phyloP scores from a whole-genome alignment of 1,284 basidiomycete species.

The Ustilago hordei region DNA sequence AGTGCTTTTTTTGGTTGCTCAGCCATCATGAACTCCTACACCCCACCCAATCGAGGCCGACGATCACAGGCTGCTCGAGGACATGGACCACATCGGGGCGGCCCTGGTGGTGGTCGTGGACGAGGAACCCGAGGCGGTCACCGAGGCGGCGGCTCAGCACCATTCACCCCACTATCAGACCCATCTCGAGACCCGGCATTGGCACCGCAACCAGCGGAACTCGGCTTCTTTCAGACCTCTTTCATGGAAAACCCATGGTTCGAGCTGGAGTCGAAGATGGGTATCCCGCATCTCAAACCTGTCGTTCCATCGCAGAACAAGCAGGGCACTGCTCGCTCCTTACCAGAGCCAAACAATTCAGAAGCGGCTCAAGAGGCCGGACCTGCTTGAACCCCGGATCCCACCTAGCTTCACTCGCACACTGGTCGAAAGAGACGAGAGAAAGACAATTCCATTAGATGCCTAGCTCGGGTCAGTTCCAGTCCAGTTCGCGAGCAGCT shows the following conservation, averaged over 20 bases:
- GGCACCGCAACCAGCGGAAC: constrained; percentile 29
- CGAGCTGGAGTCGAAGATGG: constrained; percentile 33
- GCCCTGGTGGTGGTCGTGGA: constrained; percentile 10
- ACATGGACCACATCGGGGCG: constrained; percentile 18
- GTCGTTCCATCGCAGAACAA: not conserved
- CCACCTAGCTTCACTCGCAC: not conserved
- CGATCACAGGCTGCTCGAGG: constrained; percentile 3
- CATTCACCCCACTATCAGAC: constrained; percentile 3
- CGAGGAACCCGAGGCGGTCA: constrained; percentile 6
- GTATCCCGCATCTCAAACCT: constrained; percentile 25
- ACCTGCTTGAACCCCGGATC: not conserved
- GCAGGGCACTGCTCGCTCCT: not conserved
- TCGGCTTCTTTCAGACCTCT: constrained; percentile 38
- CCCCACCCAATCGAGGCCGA: constrained; percentile 7
- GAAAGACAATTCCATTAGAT: not conserved
- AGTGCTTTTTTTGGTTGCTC: too few relatives aligned
- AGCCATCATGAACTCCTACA: constrained; percentile 13
- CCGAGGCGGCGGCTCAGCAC: constrained; percentile 10
- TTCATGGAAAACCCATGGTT: constrained; percentile 51
- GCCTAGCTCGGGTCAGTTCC: constrained; percentile 17
- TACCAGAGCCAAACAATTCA: not conserved
- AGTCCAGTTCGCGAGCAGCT: constrained; percentile 60
- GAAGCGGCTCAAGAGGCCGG: not conserved
- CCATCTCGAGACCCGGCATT: constrained; percentile 22
- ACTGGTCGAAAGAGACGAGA: not conserved